These are phyloP conservation scores for Populus euphratica DNA, from an alignment of 345 rosid genomes.

Conservation along the genomic window DNA sequence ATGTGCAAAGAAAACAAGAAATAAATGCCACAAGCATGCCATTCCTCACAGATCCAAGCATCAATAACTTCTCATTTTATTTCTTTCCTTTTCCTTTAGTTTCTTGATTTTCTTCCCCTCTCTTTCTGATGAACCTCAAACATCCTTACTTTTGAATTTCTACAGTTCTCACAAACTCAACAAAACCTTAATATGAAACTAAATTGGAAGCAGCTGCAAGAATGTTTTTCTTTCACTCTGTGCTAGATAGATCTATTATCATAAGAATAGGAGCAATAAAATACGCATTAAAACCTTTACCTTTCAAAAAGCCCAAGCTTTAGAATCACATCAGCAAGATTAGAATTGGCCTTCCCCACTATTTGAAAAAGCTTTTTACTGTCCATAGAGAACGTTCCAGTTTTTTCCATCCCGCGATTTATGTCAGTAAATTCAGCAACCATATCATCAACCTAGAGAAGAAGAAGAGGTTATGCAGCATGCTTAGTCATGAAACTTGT, in stretches of 20 bases:
- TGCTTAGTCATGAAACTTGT: background rate
- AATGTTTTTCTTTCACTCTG: background rate
- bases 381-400: constrained; percentile 93
- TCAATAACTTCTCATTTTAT: background rate
- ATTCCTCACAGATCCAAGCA: background rate
- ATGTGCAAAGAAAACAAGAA: background rate
- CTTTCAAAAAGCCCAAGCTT: constrained; percentile 98
- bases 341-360: constrained; percentile 92
- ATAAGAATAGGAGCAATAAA: background rate
- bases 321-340: constrained; percentile 91
- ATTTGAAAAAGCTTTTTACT: constrained; percentile 91
- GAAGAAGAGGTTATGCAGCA: background rate
- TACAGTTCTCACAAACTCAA: too few species aligned
- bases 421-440: constrained; percentile 96
- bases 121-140: background rate
- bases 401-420: constrained; percentile 90
- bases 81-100: background rate
- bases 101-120: background rate
- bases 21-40: background rate
- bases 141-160: background rate
- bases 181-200: background rate
- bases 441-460: constrained; percentile 87
- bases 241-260: background rate
- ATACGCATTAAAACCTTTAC: constrained; percentile 34
- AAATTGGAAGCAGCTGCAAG: background rate